phyloP scores from a whole-genome alignment of 2,329 filamentous ascomycete species.

The Mycosphaerella sp. region DNA sequence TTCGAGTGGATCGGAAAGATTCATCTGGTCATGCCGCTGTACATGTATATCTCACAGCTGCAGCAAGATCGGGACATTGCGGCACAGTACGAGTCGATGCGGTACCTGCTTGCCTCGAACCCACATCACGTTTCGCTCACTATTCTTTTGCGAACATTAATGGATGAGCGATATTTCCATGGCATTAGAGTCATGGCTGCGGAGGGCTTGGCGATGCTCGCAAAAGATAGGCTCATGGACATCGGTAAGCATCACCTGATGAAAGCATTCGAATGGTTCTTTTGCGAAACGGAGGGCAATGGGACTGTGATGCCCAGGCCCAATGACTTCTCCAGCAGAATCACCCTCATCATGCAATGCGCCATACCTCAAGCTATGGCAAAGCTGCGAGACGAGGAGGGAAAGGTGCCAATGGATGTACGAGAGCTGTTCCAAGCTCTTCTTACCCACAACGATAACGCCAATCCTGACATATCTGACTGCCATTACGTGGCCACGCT shows the following conservation, averaged over 20 bases:
- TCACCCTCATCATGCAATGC: constrained; percentile 75
- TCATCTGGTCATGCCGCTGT: constrained; percentile 74
- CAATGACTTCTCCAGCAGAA: constrained; percentile 87
- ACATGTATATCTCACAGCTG: constrained; percentile 97
- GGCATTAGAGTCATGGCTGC: constrained; percentile 85
- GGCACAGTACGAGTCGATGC: constrained; percentile 58
- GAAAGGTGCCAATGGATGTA: constrained; percentile 70
- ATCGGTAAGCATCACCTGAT: constrained; percentile 78
- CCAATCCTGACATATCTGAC: constrained; percentile 89
- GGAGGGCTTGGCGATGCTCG: constrained; percentile 66
- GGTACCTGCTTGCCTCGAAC: constrained; percentile 35
- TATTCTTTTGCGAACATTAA: constrained; percentile 79
- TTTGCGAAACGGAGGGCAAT: constrained; percentile 59
- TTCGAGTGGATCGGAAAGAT: constrained; percentile 96
- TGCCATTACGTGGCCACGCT: constrained; percentile 80
- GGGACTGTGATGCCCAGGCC: constrained; percentile 60
- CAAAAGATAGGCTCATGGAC: constrained; percentile 57
- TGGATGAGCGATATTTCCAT: constrained; percentile 89
- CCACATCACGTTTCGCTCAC: constrained; percentile 79
- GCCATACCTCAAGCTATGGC: constrained; percentile 78
- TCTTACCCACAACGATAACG: constrained; percentile 91
- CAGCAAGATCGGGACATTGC: constrained; percentile 97
- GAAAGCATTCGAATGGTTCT: constrained; percentile 80
- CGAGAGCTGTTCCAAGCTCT: constrained; percentile 83
- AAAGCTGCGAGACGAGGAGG: constrained; percentile 65